Evolutionary conservation across 305 asterid genomes (phyloP).

Genomic region (Striga hermonthica): DNA sequence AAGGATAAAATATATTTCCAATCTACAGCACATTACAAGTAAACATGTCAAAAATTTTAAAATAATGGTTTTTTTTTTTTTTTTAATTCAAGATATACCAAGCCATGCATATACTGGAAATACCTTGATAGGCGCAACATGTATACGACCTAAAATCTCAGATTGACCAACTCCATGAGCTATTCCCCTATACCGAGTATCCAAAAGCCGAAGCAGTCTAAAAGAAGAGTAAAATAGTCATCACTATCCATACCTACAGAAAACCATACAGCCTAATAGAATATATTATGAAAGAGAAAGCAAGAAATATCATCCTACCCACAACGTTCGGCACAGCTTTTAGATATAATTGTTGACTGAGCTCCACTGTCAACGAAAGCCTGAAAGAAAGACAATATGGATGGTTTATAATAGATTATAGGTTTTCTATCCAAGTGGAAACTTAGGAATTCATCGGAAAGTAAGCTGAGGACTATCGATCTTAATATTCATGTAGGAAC

Average conservation of each 20-base stretch:
- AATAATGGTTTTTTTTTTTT: neutral
- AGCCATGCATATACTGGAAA: conserved; percentile 19
- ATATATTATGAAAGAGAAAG: conserved; percentile 21
- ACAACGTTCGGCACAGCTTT: conserved; percentile 91
- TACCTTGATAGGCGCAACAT: conserved; percentile 97
- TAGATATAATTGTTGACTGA: conserved; percentile 94
- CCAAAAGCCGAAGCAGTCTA: conserved; percentile 88
- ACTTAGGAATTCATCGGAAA: neutral
- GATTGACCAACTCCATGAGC: conserved; percentile 98
- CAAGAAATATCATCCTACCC: conserved; percentile 54
- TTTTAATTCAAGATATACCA: neutral
- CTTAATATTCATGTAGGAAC: neutral
- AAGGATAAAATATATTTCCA: conserved; percentile 75
- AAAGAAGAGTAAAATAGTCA: conserved; percentile 27
- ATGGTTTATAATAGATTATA: conserved; percentile 17
- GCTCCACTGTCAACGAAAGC: conserved; percentile 99
- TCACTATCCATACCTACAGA: conserved; percentile 15
- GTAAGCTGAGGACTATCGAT: too few relatives aligned
- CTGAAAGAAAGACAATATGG: conserved; percentile 43
- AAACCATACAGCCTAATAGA: conserved; percentile 10
- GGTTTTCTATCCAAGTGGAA: conserved; percentile 18
- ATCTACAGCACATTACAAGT: conserved; percentile 49
- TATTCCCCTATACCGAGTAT: conserved; percentile 86
- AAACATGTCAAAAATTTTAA: conserved; percentile 24
- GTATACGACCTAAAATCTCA: conserved; percentile 90